Evolutionary conservation across 495 filamentous ascomycete species (phyloP), one percentile per base, ranked within the genome.

Genomic region (Hypoxylon fragiforme): DNA sequence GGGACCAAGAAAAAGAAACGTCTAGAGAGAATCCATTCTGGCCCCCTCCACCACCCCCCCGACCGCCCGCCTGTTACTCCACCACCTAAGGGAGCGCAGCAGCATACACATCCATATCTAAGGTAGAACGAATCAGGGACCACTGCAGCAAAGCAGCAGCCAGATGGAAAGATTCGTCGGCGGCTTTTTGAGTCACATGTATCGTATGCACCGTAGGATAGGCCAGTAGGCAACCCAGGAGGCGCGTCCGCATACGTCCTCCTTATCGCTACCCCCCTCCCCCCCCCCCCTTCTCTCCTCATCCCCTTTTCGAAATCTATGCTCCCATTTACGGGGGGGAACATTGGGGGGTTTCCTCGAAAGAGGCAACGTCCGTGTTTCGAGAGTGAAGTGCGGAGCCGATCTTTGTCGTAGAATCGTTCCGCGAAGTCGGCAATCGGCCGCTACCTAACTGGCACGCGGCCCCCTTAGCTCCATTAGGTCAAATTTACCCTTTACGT

Each of bases 291-390:
- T 11, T n/a, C 31, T 47, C 42, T 51, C 47, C n/a, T n/a, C n/a
- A n/a, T n/a, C n/a, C n/a, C n/a, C n/a, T n/a, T n/a, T n/a, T n/a
- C n/a, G n/a, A n/a, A n/a, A n/a, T n/a, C n/a, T n/a, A n/a, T n/a
- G n/a, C n/a, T n/a, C n/a, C n/a, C n/a, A n/a, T n/a, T n/a, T n/a
- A n/a, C n/a, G n/a, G n/a, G n/a, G n/a, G n/a, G n/a, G n/a, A n/a
- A n/a, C n/a, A n/a, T n/a, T n/a, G n/a, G n/a, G n/a, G 24, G 24
- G 9, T 28, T 28, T 28, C 24, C 24, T 41, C 58, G 37, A 62
- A 57, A 62, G 48, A 53, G 58, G 58, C 39, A 62, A 62, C 44
- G 44, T 62, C 58, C 58, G 58, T 50, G 58, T 62, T 57, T 62
- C 58, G 43, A 62, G 39, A 53, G 58, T n/a, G n/a, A n/a, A 61